Conservation (phyloP, 768 basidiomycete species). For the Trametes villosa region DNA sequence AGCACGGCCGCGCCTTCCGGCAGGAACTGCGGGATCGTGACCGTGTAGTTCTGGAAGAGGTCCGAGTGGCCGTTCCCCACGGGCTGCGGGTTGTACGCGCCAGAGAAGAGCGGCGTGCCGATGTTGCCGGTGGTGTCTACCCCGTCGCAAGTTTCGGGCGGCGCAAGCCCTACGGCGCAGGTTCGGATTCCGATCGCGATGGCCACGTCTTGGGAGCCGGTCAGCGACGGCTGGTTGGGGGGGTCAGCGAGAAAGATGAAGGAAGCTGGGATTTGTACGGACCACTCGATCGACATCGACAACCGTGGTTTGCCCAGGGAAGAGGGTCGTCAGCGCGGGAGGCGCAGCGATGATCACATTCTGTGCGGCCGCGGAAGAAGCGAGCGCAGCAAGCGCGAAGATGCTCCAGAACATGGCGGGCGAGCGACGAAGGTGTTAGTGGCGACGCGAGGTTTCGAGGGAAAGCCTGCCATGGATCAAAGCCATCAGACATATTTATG, state of each 20-base stretch:
- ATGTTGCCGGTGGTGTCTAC: slow-evolving; percentile 22
- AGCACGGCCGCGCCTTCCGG: slow-evolving; percentile 13
- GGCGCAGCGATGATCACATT: slow-evolving; percentile 7
- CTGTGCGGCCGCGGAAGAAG: slow-evolving; percentile 23
- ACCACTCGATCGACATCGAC: slow-evolving; percentile 10
- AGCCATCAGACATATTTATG: not conserved
- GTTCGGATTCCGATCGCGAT: slow-evolving; percentile 36
- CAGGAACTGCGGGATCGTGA: slow-evolving; percentile 23
- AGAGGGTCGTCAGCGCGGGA: not conserved
- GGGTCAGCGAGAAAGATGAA: not conserved
- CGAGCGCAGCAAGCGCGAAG: slow-evolving; percentile 17
- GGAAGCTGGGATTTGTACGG: not conserved
- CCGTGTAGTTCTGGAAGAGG: slow-evolving; percentile 31
- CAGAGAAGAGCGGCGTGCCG: slow-evolving; percentile 15
- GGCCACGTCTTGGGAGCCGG: slow-evolving; percentile 37
- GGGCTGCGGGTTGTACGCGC: not conserved
- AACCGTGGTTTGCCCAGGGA: slow-evolving; percentile 7
- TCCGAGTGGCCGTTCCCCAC: not conserved
- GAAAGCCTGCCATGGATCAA: no score
- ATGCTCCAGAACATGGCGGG: not conserved
- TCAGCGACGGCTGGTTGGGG: slow-evolving; percentile 31
- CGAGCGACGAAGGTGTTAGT: no score
- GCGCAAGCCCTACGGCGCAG: slow-evolving; percentile 24
- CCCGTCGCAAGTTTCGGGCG: slow-evolving; percentile 22
- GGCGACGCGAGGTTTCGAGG: no score